Evolutionary conservation across 305 asterid species (phyloP).

Genomic region (Fraxinus platypoda): DNA sequence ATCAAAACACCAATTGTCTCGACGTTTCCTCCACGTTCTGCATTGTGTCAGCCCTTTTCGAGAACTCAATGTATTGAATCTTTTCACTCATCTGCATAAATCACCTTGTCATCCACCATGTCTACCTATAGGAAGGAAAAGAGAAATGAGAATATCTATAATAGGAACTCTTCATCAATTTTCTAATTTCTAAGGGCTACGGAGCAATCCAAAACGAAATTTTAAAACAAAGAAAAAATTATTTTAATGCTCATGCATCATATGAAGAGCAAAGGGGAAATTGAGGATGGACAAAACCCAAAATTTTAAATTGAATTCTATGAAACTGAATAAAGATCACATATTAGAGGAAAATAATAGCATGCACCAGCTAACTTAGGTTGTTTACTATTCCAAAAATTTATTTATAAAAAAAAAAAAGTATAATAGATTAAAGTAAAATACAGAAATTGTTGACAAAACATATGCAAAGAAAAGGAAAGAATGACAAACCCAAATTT

Average conservation of each 20-base stretch:
- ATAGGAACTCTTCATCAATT: constrained; percentile 31
- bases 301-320: neutral
- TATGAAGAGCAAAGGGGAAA: neutral
- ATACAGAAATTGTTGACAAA: neutral
- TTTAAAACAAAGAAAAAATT: neutral
- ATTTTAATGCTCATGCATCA: neutral
- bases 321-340: neutral
- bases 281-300: neutral
- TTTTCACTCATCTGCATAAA: constrained; percentile 73
- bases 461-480: neutral
- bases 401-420: neutral
- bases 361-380: neutral
- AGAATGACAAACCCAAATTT: neutral
- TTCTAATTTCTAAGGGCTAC: neutral
- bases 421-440: neutral
- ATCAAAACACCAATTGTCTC: constrained; percentile 77
- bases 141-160: constrained; percentile 78
- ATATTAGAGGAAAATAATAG: neutral
- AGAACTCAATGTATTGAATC: constrained; percentile 76
- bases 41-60: constrained; percentile 51
- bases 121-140: constrained; percentile 84
- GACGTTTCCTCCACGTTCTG: constrained; percentile 81
- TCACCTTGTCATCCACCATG: constrained; percentile 75
- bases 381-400: neutral
- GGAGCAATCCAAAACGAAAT: neutral